Base-by-base conservation (phyloP, 2,329 filamentous ascomycete species). In the Microcyclospora pomicola region DNA sequence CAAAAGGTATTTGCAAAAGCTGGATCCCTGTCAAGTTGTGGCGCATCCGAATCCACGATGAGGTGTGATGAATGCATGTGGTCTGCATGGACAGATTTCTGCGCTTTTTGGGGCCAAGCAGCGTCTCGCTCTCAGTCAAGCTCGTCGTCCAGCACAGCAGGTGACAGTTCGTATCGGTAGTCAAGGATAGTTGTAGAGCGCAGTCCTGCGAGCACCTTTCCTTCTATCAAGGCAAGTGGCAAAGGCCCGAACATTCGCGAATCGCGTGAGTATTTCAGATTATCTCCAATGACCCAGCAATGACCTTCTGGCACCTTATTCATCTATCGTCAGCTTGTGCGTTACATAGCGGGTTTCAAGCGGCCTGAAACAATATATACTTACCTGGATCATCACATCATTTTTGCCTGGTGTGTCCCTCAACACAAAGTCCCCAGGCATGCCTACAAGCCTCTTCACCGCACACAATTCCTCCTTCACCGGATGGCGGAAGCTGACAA, bases 251-350 rank as follows among this genome's bases (percentile, higher is more conserved):
- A 94, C 31, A 77, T 68, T 44, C 91, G 76, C 32, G 86, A 95
- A 64, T 98, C 91, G 46, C 84, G 68, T 15, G 86, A 95, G 52
- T 74, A 80, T 2, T 75, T 69, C 43, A 94, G 55, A 59, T 96
- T 96, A 60, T 98, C 91, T 2, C 91, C 91, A 2, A 77, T 74
- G 6, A 95, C 66, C 75, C 85, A 96, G 52, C 86, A 92, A 66
- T 98, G 91, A 1, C 91, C 91, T 54, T 82, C 69, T 0, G 91
- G 91, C 12, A 98, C 76, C 82, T 92, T 52, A 16, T 35, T 9
- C 15, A n/a, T 24, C n/a, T 30, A 15, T 46, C 33, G 19, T 24
- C 13, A 14, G 6, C 32, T 13, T 31, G 15, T 31, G n/a, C 31
- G 15, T 31, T 19, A 11, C 13, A 27, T 27, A 31, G 14, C 14